Percentiles rank a stretch among this genome's conserved stretches.
phyloP scores from a whole-genome alignment of 1,139 yeast species.

The Chernovozyma sophiae-reginae region DNA sequence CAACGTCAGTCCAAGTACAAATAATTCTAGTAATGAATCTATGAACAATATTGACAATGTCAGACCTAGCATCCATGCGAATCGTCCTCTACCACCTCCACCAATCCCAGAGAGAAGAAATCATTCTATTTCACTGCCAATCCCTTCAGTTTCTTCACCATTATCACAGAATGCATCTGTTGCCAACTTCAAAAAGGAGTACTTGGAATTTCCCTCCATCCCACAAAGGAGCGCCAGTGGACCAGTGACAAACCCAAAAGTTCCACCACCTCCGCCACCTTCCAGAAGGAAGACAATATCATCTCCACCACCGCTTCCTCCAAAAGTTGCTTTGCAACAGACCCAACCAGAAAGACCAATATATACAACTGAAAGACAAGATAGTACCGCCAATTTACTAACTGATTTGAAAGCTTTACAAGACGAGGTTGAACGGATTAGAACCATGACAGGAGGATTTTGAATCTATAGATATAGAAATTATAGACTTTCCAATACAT shows the following conservation, averaged over 20 bases:
- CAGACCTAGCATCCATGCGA: too few relatives aligned
- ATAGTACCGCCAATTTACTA: constrained; percentile 48
- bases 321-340: constrained; percentile 21
- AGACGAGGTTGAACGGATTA: constrained; percentile 57
- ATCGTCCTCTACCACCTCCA: constrained; percentile 35
- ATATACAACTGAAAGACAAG: constrained; percentile 16
- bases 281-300: constrained; percentile 16
- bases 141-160: constrained; percentile 25
- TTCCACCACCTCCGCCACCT: constrained; percentile 43
- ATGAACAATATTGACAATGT: too few relatives aligned
- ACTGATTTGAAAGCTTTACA: constrained; percentile 61
- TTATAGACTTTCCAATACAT: not conserved
- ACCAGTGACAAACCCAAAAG: not conserved
- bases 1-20: too few relatives aligned
- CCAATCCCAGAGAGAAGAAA: constrained; percentile 36
- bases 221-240: not conserved
- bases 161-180: constrained; percentile 12
- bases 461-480: constrained; percentile 11
- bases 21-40: too few relatives aligned
- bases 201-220: constrained; percentile 8
- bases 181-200: not conserved
- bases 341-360: constrained; percentile 10
- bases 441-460: constrained; percentile 49
- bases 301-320: constrained; percentile 31
- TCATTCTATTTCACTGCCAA: constrained; percentile 44